Base-by-base conservation (phyloP, 495 filamentous ascomycete genomes). In the Annulohypoxylon bovei region DNA sequence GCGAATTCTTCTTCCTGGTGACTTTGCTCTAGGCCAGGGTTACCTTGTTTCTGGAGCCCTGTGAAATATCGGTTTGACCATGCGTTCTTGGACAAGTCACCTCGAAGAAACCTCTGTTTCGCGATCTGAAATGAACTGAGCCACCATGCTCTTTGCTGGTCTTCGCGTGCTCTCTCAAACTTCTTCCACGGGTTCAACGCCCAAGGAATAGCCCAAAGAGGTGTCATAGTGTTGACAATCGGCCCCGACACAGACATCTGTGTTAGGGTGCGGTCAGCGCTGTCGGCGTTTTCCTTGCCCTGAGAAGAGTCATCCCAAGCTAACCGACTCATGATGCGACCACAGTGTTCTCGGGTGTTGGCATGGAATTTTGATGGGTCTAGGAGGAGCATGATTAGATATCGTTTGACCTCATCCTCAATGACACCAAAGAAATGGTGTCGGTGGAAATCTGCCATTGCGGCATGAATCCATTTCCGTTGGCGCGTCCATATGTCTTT, bases 171-270 rank as follows among this genome's bases (percentile, higher is more conserved):
- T 44, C 80, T 65, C 70, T 84, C 82, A 23, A 72, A 83, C 22
- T 78, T 77, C 54, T 81, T 81, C 82, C 82, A 84, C 1, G 82
- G 82, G 60, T 84, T 84, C 3, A 79, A 55, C 3, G 71, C 70
- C 49, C 68, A 61, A 6, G 82, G 81, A 22, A 83, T 70, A 7
- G 75, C 52, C 82, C 82, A 84, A 6, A 84, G 71, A 0, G 82
- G 82, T 14, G 82, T 80, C 52, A 83, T 66, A 28, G 81, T 83
- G 71, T 84, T 84, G 63, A 81, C 79, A 42, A 84, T 76, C 18
- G 82, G 82, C 6, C 82, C 82, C 1, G 81, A 82, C 12, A 84
- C 80, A 18, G 80, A 82, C 82, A 84, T 84, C 65, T 80, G 81
- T 57, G 81, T 80, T 46, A 84, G 72, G 22, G 82, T 84, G 46